Base-by-base conservation (phyloP, 1,139 yeast genomes). In the Candida sp. region DNA sequence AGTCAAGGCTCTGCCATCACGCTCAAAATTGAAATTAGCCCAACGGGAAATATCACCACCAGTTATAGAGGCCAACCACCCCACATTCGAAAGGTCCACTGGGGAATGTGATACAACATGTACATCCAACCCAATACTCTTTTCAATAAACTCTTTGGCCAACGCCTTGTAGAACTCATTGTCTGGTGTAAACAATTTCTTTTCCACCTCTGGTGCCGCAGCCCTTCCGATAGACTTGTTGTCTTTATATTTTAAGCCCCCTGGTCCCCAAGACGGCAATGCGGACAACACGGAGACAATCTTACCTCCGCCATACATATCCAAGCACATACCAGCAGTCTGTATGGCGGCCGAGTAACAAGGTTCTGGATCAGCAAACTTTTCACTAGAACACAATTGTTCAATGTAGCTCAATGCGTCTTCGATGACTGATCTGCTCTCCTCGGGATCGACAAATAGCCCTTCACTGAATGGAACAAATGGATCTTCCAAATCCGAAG, bases 261-360 rank as follows among this genome's bases (percentile, higher is more conserved):
- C 98, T 0, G 94, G 90, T 0, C 97, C 97, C 80, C 86, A 80
- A 1, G 91, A 81, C 6, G 99, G 97, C 37, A 92, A 69, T 1
- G 85, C 73, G 2, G 91, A 78, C 47, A 93, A 72, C 4, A 90
- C 68, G 0, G 90, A 80, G 22, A 89, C 81, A 37, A 93, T 85
- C 59, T 93, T 90, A 58, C 98, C 98, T 51, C 97, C 97, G 0
- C 88, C 86, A 34, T 78, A 78, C 28, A 72, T 67, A 37, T 79
- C 79, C 42, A 93, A 73, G n/a, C 93, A 86, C 56, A 83, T 65
- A 61, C 78, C 73, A 0, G 96, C 94, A 1, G 88, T 84, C 50
- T 85, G 78, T 44, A 92, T 70, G 1, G 96, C 97, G 1, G 90
- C 83, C 0, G 97, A 96, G 63, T 83, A 89, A 33, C 92, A 86